Evolutionary conservation across 2,329 filamentous ascomycete species (phyloP).

Genomic region (Epichloe brachyelytri): DNA sequence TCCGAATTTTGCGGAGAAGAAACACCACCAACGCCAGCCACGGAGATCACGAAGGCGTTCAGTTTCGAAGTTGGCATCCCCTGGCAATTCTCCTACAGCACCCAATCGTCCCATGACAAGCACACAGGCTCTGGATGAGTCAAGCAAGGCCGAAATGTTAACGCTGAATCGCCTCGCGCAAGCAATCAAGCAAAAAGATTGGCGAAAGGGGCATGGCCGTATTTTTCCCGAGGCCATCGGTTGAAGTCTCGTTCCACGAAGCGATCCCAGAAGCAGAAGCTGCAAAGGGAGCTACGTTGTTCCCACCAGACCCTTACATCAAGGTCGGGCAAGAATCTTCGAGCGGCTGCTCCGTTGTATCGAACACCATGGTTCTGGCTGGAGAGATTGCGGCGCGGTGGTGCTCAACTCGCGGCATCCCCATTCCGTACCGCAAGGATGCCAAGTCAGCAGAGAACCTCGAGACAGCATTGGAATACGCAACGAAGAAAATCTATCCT

Average conservation of each 20-base stretch:
- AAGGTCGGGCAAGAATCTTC: constrained; percentile 19
- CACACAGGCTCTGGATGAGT: constrained; percentile 27
- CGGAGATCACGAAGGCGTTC: constrained; percentile 5
- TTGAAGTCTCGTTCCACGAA: constrained; percentile 29
- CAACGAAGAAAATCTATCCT: constrained; percentile 22
- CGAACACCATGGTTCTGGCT: constrained; percentile 44
- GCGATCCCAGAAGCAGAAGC: constrained; percentile 11
- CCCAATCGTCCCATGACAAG: constrained; percentile 31
- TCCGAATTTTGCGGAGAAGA: constrained; percentile 28
- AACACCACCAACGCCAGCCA: constrained; percentile 7
- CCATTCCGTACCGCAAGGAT: constrained; percentile 45
- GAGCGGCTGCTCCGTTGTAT: constrained; percentile 21
- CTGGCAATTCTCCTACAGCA: constrained; percentile 5
- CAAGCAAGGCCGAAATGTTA: constrained; percentile 32
- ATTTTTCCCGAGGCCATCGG: constrained; percentile 31
- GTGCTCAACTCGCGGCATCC: constrained; percentile 44
- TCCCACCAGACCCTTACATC: constrained; percentile 39
- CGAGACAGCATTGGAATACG: constrained; percentile 23
- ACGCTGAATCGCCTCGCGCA: constrained; percentile 35
- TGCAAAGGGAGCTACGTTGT: constrained; percentile 9
- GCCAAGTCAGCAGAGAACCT: constrained; percentile 25
- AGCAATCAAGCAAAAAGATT: constrained; percentile 31
- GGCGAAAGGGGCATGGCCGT: constrained; percentile 35
- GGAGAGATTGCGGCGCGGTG: constrained; percentile 49
- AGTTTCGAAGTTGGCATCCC: constrained; percentile 18